Evolutionary conservation across 495 filamentous ascomycete species (phyloP).

Genomic region (Penicilliopsis zonata): DNA sequence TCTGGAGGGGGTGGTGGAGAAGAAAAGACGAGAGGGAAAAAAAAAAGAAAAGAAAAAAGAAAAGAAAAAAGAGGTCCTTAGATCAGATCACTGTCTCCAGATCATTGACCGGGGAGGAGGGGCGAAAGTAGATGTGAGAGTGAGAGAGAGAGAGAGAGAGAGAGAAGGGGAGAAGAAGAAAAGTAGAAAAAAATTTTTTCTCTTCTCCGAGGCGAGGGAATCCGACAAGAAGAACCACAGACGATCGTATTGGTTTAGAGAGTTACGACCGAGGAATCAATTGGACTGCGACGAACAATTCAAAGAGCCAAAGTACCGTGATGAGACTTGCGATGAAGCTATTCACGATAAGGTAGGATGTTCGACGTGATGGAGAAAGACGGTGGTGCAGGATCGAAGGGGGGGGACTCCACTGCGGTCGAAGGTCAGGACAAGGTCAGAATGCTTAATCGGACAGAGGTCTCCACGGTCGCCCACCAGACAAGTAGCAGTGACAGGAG

Average conservation of each 20-base stretch:
- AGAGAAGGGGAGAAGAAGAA: neutral
- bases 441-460: constrained; percentile 31
- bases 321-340: no score
- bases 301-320: no score
- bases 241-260: no score
- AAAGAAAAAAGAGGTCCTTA: constrained; percentile 1
- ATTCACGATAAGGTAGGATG: no score
- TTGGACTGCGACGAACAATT: no score
- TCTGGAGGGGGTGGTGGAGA: constrained; percentile 7
- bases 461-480: constrained; percentile 37
- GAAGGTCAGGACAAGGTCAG: constrained; percentile 19
- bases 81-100: constrained; percentile 28
- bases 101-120: constrained; percentile 37
- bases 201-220: neutral
- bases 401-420: constrained; percentile 17
- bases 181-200: constrained; percentile 6
- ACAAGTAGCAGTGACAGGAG: no score
- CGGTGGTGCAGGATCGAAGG: constrained; percentile 17
- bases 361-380: constrained; percentile 13
- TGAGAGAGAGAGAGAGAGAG: constrained; percentile 2
- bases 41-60: constrained; percentile 13
- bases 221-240: constrained; percentile 4
- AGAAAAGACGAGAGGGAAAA: constrained; percentile 15
- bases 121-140: no score
- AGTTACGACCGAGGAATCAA: no score